These are phyloP conservation scores for Thalassiosira profunda DNA, from an alignment of 108 stramenopile genomes.

Conservation along the genomic window DNA sequence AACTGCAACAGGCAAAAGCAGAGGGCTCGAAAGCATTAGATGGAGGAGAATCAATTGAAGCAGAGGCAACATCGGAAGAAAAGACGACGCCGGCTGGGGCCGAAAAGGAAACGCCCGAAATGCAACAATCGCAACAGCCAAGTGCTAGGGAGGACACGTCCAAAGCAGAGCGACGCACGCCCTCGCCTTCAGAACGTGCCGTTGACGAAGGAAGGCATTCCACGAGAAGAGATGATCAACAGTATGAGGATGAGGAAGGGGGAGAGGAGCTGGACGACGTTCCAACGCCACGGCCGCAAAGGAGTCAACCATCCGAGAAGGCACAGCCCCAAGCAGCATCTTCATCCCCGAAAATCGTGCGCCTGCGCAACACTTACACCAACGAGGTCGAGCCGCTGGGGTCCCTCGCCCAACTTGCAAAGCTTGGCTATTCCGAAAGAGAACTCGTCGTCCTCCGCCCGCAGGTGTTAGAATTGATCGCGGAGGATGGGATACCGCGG, in stretches of 20 bases:
- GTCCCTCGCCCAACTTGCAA: conserved; percentile 38
- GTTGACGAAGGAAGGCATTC: no score
- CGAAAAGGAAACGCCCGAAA: no score
- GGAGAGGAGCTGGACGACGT: not conserved
- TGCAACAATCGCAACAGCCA: no score
- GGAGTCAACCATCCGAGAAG: not conserved
- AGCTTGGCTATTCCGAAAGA: conserved; percentile 54
- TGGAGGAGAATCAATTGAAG: conserved; percentile 7
- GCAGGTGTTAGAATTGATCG: conserved; percentile 62
- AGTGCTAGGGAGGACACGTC: no score
- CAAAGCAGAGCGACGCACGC: no score
- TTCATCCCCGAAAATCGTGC: conserved; percentile 19
- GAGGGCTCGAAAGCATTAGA: no score
- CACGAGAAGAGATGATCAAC: not conserved
- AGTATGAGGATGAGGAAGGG: not conserved
- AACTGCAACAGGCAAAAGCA: no score
- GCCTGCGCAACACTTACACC: conserved; percentile 33
- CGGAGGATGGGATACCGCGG: conserved; percentile 53
- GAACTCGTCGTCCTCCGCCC: conserved; percentile 57
- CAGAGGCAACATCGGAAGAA: no score
- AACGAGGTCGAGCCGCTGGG: conserved; percentile 19
- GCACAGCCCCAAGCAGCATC: not conserved
- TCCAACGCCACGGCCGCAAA: not conserved
- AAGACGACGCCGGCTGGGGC: no score
- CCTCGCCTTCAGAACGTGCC: no score